Conservation (phyloP, 2,329 filamentous ascomycete genomes). For the Incumbomyces delicatus region DNA sequence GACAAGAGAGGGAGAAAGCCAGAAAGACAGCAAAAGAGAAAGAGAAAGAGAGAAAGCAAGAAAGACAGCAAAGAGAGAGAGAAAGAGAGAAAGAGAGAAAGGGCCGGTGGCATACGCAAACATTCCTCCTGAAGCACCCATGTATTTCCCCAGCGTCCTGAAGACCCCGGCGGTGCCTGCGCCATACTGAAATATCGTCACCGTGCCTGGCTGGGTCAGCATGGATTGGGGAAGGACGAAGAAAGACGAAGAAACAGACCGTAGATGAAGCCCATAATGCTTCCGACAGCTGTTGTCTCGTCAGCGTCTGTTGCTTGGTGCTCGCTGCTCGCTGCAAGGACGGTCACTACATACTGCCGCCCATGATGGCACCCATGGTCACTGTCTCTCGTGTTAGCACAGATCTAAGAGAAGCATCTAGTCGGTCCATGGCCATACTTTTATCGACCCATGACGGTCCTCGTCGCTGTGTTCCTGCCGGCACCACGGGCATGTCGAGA, state of each 20-base stretch:
- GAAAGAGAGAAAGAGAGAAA: background rate
- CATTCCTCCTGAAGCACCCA: conserved; percentile 87
- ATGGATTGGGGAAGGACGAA: conserved; percentile 5
- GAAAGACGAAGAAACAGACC: conserved; percentile 48
- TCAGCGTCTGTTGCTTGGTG: conserved; percentile 5
- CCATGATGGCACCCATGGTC: conserved; percentile 99
- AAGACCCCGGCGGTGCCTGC: conserved; percentile 89
- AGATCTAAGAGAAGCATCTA: too few species aligned
- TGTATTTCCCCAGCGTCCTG: conserved; percentile 90
- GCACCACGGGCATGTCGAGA: conserved; percentile 24
- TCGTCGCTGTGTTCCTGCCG: conserved; percentile 23
- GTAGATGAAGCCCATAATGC: conserved; percentile 96
- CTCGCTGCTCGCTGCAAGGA: conserved; percentile 1
- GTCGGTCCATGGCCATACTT: conserved; percentile 39
- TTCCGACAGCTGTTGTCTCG: conserved; percentile 64
- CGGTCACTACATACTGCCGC: conserved; percentile 63
- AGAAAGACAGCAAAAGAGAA: too few species aligned
- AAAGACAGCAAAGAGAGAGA: too few species aligned
- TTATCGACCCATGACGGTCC: conserved; percentile 64
- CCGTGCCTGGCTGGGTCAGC: conserved; percentile 53
- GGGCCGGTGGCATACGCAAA: conserved; percentile 61
- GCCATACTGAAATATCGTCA: conserved; percentile 91
- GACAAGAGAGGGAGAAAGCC: too few species aligned
- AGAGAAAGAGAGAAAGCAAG: too few species aligned
- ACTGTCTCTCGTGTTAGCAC: conserved; percentile 54